Evolutionary conservation across 257 asterid genomes (phyloP), one percentile per base, ranked within the genome.

Genomic region (Ilex aquifolium): DNA sequence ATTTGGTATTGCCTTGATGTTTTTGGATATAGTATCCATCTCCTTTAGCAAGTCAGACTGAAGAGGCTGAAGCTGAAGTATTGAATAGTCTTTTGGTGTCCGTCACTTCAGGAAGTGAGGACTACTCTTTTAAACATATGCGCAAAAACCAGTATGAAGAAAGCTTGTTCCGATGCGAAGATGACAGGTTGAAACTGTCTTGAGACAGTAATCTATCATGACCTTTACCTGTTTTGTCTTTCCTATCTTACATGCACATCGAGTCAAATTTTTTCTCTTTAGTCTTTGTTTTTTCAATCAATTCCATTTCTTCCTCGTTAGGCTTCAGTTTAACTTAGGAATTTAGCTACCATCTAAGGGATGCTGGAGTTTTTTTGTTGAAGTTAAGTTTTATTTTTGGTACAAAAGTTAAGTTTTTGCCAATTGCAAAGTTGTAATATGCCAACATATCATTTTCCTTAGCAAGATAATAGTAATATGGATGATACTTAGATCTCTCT

Each of bases 21-120:
- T 61, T 71, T n/a, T 15, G 75, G 59, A 56, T 62, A 59, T 93
- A 93, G 99, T 93, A 87, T 62, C 96, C 94, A 61, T 82, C 87
- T 70, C 96, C 90, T 55, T 12, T 72, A 59, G 90, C 91, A 69
- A 93, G 99, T 71, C 74, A 76, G 57, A 84, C 85, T 72, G 85
- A 88, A 46, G 83, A 80, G 66, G 76, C 85, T 74, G 96, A 95
- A 49, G 67, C 65, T 63, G 60, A 81, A 73, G 99, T 93, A 63
- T 79, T 93, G 73, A 93, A 93, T 74, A 97, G 90, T 78, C 83
- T 65, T 30, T 93, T 97, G 97, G 99, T 93, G 61, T 90, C 99
- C 3, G 97, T 90, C 63, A 93, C 99, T 64, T 93, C 96, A 60
- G 99, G 99, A 66, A 93, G 97, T 74, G 99, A 93, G 76, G 97